Conservation (phyloP, 73 alveolate species). For the Durusdinium trenchii region DNA sequence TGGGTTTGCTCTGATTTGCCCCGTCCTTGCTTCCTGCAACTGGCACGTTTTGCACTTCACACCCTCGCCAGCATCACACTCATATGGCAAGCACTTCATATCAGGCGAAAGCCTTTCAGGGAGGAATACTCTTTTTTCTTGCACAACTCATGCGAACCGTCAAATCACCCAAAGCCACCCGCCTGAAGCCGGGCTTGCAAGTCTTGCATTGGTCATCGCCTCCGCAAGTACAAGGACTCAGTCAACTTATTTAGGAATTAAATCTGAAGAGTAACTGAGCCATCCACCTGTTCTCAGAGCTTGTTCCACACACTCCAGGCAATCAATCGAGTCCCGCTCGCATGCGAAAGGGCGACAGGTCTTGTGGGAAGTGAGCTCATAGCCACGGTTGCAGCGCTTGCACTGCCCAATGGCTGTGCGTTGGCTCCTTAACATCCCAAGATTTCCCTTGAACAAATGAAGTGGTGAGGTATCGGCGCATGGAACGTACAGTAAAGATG, state of each 20-base stretch:
- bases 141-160: neutral
- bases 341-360: slow-evolving; percentile 61
- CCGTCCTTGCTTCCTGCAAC: slow-evolving; percentile 21
- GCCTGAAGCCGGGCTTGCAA: slow-evolving; percentile 61
- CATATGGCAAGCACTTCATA: slow-evolving; percentile 42
- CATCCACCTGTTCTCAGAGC: slow-evolving; percentile 42
- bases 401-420: slow-evolving; percentile 82
- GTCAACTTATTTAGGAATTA: neutral
- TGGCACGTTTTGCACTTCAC: slow-evolving; percentile 45
- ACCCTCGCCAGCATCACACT: slow-evolving; percentile 49
- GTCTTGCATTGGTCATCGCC: slow-evolving; percentile 70
- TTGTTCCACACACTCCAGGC: slow-evolving; percentile 71
- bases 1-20: neutral
- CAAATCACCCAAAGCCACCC: neutral
- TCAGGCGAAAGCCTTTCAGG: slow-evolving; percentile 49
- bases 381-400: slow-evolving; percentile 77
- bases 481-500: too few species aligned
- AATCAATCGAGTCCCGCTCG: neutral
- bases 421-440: slow-evolving; percentile 87
- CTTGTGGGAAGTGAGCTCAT: slow-evolving; percentile 55
- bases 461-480: too few species aligned
- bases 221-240: neutral
- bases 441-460: too few species aligned
- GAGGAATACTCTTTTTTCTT: neutral
- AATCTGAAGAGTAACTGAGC: neutral